Evolutionary conservation across 2,329 filamentous ascomycete species (phyloP), one percentile per base, ranked within the genome.

Genomic region (Diaporthe sp.): DNA sequence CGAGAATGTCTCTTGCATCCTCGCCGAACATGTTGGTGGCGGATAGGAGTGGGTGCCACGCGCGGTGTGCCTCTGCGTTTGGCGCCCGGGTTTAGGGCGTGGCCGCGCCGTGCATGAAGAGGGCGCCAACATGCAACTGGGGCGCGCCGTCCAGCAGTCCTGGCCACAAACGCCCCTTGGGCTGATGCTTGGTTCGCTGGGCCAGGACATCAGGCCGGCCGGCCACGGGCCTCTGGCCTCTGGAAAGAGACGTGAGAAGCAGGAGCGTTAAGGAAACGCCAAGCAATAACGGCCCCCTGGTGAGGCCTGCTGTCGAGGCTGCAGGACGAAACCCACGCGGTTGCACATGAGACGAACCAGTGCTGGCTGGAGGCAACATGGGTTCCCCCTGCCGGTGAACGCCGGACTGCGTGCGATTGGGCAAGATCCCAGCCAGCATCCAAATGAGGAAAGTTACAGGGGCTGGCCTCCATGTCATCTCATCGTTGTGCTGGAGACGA

Each of bases 381-480:
- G 51, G 51, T n/a, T 13, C 39, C 65, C 35, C 65, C 51, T 70
- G 71, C 22, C 53, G 53, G 42, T 51, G 32, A 37, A 27, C 25
- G 51, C 27, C 10, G 3, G 37, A 42, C 5, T 19, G 37, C 3
- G 7, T 73, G n/a, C 47, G 73, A 73, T 73, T 73, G 73, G 73
- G 44, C 39, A 32, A 39, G 35, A 65, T n/a, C 32, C 27, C 47
- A 17, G 17, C 22, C 22, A 32, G 35, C 30, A 30, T 53, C 73
- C 70, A 25, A 55, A 70, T 73, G 65, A 51, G 73, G 73, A 73
- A 73, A 75, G 47, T 53, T 37, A 25, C 63, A 53, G 39, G 73
- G 66, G 69, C 72, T 51, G 55, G 37, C 44, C 15, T 30, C 30
- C 39, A 25, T 15, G 15, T 42, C 2, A 13, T 39, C 37, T 15